These are phyloP conservation scores for Alternaria burnsii DNA, from an alignment of 2,329 filamentous ascomycete genomes.

Conservation along the genomic window DNA sequence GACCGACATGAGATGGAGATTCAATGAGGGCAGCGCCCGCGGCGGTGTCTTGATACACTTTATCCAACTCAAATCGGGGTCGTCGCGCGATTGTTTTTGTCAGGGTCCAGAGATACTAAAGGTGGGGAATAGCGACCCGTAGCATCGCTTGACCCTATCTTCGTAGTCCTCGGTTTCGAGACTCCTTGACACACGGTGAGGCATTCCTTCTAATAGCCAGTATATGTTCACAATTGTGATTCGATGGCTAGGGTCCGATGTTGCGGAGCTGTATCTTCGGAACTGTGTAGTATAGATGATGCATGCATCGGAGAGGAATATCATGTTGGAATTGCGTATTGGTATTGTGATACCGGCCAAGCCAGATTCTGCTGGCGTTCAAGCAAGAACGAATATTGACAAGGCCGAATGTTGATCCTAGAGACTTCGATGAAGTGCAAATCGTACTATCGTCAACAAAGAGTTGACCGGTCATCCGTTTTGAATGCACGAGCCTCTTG, in stretches of 20 bases:
- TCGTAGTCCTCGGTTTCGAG: neutral
- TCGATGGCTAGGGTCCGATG: no score
- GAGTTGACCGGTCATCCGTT: neutral
- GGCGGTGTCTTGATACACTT: neutral
- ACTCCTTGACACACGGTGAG: neutral
- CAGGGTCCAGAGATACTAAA: neutral
- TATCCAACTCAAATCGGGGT: neutral
- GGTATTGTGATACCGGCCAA: neutral
- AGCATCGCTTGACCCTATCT: neutral
- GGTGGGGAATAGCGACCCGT: neutral
- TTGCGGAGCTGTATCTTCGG: neutral
- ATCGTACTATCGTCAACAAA: no score
- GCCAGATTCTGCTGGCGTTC: neutral
- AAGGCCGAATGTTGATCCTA: neutral
- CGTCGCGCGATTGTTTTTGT: neutral
- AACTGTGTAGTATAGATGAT: neutral
- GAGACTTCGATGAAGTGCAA: neutral
- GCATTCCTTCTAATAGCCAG: neutral
- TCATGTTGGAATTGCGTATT: no score
- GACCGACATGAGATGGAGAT: neutral
- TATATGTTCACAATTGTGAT: no score
- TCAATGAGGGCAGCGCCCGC: neutral
- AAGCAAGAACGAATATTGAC: neutral
- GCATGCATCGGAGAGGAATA: no score
- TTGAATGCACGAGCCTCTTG: neutral